These are phyloP conservation scores for Lentithecium fluviatile DNA, from an alignment of 495 filamentous ascomycete species.

Conservation along the genomic window DNA sequence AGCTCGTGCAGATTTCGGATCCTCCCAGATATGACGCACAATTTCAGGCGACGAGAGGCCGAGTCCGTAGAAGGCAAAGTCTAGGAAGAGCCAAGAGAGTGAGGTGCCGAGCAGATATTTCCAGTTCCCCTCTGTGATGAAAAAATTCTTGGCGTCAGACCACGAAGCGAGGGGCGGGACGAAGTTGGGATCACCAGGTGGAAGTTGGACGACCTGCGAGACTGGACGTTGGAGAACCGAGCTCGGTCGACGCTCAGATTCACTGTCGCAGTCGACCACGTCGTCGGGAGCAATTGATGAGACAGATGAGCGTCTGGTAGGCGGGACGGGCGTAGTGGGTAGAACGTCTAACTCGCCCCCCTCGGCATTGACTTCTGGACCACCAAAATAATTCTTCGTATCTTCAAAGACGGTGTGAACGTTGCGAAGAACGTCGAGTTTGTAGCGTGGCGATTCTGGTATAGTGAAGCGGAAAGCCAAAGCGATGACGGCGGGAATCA, in stretches of 20 bases:
- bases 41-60: slow-evolving; percentile 30
- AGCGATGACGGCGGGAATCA: slow-evolving; percentile 28
- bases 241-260: background rate
- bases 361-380: slow-evolving; percentile 17
- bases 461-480: slow-evolving; percentile 31
- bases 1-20: background rate
- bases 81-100: slow-evolving; percentile 27
- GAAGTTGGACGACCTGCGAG: slow-evolving; percentile 3
- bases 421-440: slow-evolving; percentile 28
- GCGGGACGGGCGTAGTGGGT: background rate
- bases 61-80: slow-evolving; percentile 32
- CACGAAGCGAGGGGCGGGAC: slow-evolving; percentile 28
- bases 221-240: background rate
- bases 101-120: slow-evolving; percentile 28
- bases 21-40: slow-evolving; percentile 29
- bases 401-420: slow-evolving; percentile 22
- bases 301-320: slow-evolving; percentile 15
- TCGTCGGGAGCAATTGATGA: slow-evolving; percentile 20
- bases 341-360: slow-evolving; percentile 25
- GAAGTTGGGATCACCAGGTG: slow-evolving; percentile 22
- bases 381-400: slow-evolving; percentile 24
- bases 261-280: slow-evolving; percentile 21
- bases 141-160: slow-evolving; percentile 23
- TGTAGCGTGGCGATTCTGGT: slow-evolving; percentile 32
- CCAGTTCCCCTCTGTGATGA: slow-evolving; percentile 31